A percentile compares a stretch with the other conserved stretches of the same genome.
phyloP scores from a whole-genome alignment of 805 yeast species.

The Yamadazyma takamatsuzukensis region DNA sequence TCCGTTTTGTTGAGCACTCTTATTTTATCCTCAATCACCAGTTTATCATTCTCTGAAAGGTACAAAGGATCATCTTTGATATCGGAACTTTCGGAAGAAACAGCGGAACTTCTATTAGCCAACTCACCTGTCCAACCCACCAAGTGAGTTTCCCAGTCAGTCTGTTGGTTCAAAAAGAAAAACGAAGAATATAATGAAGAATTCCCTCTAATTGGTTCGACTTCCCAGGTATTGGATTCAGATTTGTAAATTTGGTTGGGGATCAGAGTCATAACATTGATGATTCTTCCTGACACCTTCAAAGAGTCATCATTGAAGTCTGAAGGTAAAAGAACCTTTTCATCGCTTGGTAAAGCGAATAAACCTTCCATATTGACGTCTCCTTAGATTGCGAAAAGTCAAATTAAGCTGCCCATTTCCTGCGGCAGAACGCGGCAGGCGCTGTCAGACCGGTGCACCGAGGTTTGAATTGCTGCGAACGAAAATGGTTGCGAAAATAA shows the following conservation, averaged over 20 bases:
- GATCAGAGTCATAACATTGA: constrained; percentile 63
- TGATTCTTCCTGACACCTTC: constrained; percentile 59
- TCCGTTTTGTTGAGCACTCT: constrained; percentile 43
- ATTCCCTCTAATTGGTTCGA: constrained; percentile 70
- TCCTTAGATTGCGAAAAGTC: background rate
- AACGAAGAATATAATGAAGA: constrained; percentile 80
- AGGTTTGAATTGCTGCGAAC: background rate
- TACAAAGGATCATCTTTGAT: constrained; percentile 60
- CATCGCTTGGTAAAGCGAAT: constrained; percentile 17
- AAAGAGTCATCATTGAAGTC: constrained; percentile 25
- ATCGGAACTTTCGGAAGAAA: constrained; percentile 24
- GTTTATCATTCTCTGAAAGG: constrained; percentile 53
- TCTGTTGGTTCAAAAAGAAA: constrained; percentile 55
- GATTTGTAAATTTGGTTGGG: constrained; percentile 53
- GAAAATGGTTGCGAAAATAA: background rate
- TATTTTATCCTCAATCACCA: constrained; percentile 45
- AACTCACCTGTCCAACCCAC: constrained; percentile 97
- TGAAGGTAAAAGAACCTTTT: constrained; percentile 22
- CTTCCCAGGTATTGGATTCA: constrained; percentile 47
- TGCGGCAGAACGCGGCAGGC: no score
- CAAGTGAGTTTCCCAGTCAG: constrained; percentile 83
- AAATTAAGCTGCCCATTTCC: background rate
- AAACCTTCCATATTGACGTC: constrained; percentile 7
- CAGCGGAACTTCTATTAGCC: constrained; percentile 23
- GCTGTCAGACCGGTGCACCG: no score